Evolutionary conservation across 345 rosid species (phyloP), one percentile per base, ranked within the genome.

Genomic region (Ricinus communis): DNA sequence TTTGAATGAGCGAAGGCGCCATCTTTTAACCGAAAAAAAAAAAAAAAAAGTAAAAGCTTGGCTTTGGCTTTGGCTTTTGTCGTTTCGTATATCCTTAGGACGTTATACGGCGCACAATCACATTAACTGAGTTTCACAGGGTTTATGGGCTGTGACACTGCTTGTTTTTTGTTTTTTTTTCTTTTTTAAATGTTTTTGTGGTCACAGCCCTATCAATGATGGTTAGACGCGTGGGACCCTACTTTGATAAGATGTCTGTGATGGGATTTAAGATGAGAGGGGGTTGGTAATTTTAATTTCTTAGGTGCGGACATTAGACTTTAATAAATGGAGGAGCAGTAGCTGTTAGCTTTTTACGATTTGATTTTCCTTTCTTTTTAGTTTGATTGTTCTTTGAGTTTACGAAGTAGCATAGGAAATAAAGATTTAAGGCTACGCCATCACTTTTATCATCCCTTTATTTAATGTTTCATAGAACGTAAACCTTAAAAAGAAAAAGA

Each of bases 401-500:
- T 25, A 15, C 15, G 14, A 43, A 43, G 45, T 15, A 21, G 18
- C 9, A 15, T 0, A 22, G 8, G n/a, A n/a, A 5, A 22, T 14
- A 52, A 15, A 25, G 71, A 6, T 28, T 19, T 31, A 21, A 27
- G 16, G 49, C 10, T 57, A 13, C 47, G 41, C n/a, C n/a, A 14
- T 28, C 46, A 15, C 46, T 30, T 70, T n/a, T 70, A 10, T 30
- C 45, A 69, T 8, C 72, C 73, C 73, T 65, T 65, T 46, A 30
- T 60, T 70, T 70, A 22, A 51, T 33, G 61, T 0, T 33, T 9
- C 10, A 50, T 16, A n/a, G n/a, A n/a, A n/a, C n/a, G n/a, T n/a
- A n/a, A n/a, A n/a, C n/a, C n/a, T n/a, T n/a, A n/a, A n/a, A n/a
- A n/a, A n/a, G n/a, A n/a, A n/a, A n/a, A n/a, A n/a, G n/a, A n/a